These are phyloP conservation scores for Nakazawaea molendinolei DNA, from an alignment of 805 yeast species.

Conservation along the genomic window DNA sequence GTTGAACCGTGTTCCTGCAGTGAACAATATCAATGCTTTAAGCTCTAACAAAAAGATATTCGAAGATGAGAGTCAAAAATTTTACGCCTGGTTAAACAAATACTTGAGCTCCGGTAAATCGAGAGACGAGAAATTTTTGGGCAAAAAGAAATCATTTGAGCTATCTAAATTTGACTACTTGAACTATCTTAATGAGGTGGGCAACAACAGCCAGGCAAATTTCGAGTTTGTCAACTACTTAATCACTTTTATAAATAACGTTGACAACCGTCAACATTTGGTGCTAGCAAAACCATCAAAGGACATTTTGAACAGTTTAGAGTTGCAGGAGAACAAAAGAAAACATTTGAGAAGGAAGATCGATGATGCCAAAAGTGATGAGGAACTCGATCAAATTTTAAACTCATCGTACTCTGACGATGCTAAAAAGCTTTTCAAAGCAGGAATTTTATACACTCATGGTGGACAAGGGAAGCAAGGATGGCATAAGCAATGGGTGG, in stretches of 20 bases:
- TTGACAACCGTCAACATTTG: constrained; percentile 1
- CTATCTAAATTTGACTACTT: constrained; percentile 25
- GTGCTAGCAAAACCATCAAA: constrained; percentile 11
- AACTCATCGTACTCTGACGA: constrained; percentile 26
- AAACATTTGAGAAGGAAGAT: constrained; percentile 15
- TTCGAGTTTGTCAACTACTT: constrained; percentile 3
- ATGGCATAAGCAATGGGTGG: constrained; percentile 92
- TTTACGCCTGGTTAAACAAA: constrained; percentile 29
- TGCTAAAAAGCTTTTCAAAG: constrained; percentile 14
- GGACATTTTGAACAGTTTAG: constrained; percentile 11
- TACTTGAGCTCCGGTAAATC: constrained; percentile 25
- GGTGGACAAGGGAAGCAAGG: constrained; percentile 58
- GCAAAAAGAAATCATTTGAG: constrained; percentile 23
- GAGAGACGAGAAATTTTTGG: constrained; percentile 25
- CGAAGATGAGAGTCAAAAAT: constrained; percentile 30
- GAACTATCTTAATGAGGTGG: constrained; percentile 21
- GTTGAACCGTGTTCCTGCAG: constrained; percentile 12
- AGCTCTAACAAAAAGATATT: constrained; percentile 19
- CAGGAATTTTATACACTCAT: constrained; percentile 49
- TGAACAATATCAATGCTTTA: constrained; percentile 13
- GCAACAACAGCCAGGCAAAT: background rate
- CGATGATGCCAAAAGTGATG: constrained; percentile 13
- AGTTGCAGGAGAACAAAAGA: constrained; percentile 15
- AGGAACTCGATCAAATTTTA: constrained; percentile 31
- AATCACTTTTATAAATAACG: constrained; percentile 5